Evolutionary conservation across 1,284 basidiomycete species (phyloP).

Genomic region (Rhodotorula sp.): DNA sequence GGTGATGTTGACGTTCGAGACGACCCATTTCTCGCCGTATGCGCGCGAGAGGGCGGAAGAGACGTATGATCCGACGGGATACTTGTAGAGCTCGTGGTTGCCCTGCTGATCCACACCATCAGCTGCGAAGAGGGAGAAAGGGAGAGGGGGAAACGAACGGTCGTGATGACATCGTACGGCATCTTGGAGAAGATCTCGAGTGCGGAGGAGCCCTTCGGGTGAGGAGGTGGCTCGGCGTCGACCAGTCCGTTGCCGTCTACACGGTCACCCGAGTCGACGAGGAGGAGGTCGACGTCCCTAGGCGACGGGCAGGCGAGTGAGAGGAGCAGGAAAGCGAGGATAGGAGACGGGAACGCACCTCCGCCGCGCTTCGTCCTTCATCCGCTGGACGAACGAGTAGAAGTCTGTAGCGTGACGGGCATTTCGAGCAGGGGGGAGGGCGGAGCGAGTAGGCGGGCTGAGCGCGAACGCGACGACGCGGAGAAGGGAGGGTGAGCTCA

Average conservation of each 20-base stretch:
- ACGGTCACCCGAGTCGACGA: conserved; percentile 44
- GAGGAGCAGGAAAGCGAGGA: neutral
- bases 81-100: conserved; percentile 38
- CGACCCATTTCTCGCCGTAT: conserved; percentile 29
- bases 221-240: conserved; percentile 34
- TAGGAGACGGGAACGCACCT: neutral
- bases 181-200: conserved; percentile 37
- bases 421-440: neutral
- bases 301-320: neutral
- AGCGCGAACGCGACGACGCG: neutral
- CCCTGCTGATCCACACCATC: neutral
- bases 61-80: conserved; percentile 40
- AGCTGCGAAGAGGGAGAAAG: neutral
- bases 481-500: neutral
- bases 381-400: conserved; percentile 37
- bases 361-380: conserved; percentile 36
- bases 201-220: conserved; percentile 36
- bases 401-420: conserved; percentile 28
- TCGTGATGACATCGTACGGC: conserved; percentile 42
- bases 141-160: neutral
- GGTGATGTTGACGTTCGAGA: conserved; percentile 32
- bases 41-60: conserved; percentile 32
- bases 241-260: conserved; percentile 45
- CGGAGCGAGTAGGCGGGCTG: neutral
- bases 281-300: conserved; percentile 42